Percentiles rank a stretch among this genome's conserved stretches.
Evolutionary conservation across 2,329 filamentous ascomycete genomes (phyloP).

Genomic region (Diaporthe ilicicola): DNA sequence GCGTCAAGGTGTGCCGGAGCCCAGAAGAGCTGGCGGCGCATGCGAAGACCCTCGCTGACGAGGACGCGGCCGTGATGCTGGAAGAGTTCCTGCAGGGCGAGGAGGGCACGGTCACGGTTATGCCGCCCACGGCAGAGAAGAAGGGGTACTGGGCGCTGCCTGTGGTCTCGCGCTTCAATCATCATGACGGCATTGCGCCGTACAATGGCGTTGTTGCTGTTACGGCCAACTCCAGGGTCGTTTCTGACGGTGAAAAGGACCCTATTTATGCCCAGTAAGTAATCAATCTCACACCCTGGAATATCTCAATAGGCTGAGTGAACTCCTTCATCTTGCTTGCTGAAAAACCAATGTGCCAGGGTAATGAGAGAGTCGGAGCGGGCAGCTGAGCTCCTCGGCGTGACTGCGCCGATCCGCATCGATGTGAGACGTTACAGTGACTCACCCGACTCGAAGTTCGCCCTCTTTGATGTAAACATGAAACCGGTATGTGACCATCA

Average conservation of each 20-base stretch:
- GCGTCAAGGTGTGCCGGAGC: constrained; percentile 54
- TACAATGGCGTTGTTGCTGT: constrained; percentile 59
- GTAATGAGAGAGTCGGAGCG: constrained; percentile 49
- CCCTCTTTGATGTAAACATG: constrained; percentile 7
- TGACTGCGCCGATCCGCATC: constrained; percentile 55
- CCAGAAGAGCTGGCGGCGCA: constrained; percentile 45
- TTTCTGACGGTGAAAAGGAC: constrained; percentile 35
- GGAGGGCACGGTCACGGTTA: constrained; percentile 60
- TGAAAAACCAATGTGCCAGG: neutral
- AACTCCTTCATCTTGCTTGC: neutral
- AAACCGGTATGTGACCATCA: neutral
- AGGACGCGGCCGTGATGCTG: constrained; percentile 50
- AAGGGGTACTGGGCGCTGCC: constrained; percentile 53
- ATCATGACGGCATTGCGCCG: constrained; percentile 55
- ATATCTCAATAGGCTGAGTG: no score
- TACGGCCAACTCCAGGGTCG: constrained; percentile 53
- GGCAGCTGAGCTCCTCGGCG: constrained; percentile 48
- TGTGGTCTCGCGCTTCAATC: constrained; percentile 56
- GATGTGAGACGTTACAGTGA: constrained; percentile 46
- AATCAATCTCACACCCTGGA: neutral
- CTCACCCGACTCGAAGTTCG: neutral
- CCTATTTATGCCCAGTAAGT: neutral
- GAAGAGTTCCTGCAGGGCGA: constrained; percentile 58
- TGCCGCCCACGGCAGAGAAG: constrained; percentile 50
- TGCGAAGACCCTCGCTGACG: constrained; percentile 43